Base-by-base conservation (phyloP, 108 stramenopile genomes). In the Aurantiochytrium sp. region DNA sequence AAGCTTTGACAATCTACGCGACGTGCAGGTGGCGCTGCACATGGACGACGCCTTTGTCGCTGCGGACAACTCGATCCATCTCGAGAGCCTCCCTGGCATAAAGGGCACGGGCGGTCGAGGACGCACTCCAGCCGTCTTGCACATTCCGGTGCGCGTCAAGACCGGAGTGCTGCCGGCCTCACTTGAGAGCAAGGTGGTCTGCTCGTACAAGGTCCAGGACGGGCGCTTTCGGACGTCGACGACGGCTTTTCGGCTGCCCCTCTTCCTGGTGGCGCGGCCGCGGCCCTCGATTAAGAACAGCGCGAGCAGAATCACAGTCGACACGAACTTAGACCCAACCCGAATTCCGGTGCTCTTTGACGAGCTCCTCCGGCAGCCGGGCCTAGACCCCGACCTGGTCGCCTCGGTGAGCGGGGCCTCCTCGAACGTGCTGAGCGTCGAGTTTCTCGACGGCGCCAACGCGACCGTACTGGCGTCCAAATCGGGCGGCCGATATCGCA, bases 381-480 rank as follows among this genome's bases (percentile, higher is more conserved):
- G 48, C 31, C 34, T 87, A 36, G 87, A 27, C 32, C 85, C 30
- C 36, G 89, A 55, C 31, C 37, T 30, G 55, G 69, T 50, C 30
- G 48, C 36, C 32, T 34, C 37, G 45, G 4, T 36, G 48, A 24
- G 34, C 27, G 54, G 31, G 0, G 52, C 48, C 19, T 17, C 31
- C 39, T 19, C 39, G 10, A 52, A 85, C 15, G 85, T 89, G 4
- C 12, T 91, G 10, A 42, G 90, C 36, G 36, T 91, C 42, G 73
- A 90, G 37, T 88, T 73, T 48, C 39, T 39, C 85, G 52, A 53
- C 52, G 89, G 87, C 15, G 90, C 31, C 3, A 90, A 91, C 36
- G 92, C 87, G 30, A 90, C 86, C 34, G 55, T 92, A 4, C 42
- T 92, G 2, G 93, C 90, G n/a, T 92, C 92, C 50, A 93, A 93